phyloP scores from a whole-genome alignment of 345 rosid species.

The Hibiscus tridactylites region DNA sequence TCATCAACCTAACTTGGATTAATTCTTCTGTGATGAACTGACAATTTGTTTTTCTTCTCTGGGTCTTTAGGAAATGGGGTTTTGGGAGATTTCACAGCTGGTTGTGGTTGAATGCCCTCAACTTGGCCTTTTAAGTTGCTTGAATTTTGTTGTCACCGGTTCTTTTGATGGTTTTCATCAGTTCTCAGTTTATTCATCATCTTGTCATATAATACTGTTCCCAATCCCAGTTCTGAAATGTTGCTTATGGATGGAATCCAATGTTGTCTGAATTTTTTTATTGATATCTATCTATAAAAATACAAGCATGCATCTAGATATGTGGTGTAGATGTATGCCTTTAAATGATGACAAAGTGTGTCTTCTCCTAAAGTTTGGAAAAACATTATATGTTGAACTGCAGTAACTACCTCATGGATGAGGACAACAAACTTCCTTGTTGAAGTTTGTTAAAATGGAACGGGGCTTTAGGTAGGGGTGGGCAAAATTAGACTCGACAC shows the following conservation, averaged over 20 bases:
- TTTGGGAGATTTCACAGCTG: neutral
- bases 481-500: too few relatives aligned
- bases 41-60: neutral
- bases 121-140: neutral
- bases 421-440: too few relatives aligned
- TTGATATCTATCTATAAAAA: too few relatives aligned
- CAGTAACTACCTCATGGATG: too few relatives aligned
- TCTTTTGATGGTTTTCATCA: neutral
- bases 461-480: too few relatives aligned
- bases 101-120: neutral
- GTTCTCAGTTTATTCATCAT: neutral
- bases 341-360: too few relatives aligned
- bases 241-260: neutral
- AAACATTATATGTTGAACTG: too few relatives aligned
- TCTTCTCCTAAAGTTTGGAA: too few relatives aligned
- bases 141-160: neutral
- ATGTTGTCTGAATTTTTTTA: neutral
- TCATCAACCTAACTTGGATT: neutral
- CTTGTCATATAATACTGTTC: neutral
- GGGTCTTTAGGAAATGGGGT: neutral
- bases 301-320: too few relatives aligned
- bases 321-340: too few relatives aligned
- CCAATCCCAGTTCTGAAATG: neutral
- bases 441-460: too few relatives aligned
- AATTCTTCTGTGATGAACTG: neutral